Percentiles rank a stretch among this genome's conserved stretches.
Conservation (phyloP, 1,139 yeast genomes). For the Taiozyma sp. region DNA sequence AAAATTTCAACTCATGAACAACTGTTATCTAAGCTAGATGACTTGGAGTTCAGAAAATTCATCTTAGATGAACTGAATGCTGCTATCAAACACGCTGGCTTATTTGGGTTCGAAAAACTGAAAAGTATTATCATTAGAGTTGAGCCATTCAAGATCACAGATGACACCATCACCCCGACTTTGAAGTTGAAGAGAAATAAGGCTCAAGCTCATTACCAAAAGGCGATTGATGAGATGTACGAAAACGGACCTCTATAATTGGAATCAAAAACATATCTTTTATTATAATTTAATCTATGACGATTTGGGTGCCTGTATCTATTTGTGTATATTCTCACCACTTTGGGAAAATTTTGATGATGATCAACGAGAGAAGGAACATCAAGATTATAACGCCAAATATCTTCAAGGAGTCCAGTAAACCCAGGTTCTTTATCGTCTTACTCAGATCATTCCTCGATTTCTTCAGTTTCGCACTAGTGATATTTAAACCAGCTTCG, state of each 20-base stretch:
- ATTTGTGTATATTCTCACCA: conserved; percentile 16
- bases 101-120: conserved; percentile 41
- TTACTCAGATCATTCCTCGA: conserved; percentile 25
- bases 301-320: background rate
- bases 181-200: conserved; percentile 48
- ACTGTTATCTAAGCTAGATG: conserved; percentile 25
- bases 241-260: conserved; percentile 31
- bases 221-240: conserved; percentile 35
- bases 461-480: conserved; percentile 30
- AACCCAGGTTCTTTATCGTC: conserved; percentile 27
- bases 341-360: conserved; percentile 34
- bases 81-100: conserved; percentile 26
- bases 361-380: conserved; percentile 27
- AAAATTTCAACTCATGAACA: conserved; percentile 22
- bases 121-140: conserved; percentile 41
- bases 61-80: conserved; percentile 29
- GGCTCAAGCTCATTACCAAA: conserved; percentile 37
- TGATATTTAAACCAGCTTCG: conserved; percentile 32
- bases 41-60: conserved; percentile 26
- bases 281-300: background rate
- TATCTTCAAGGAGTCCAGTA: conserved; percentile 26
- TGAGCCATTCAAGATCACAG: conserved; percentile 47
- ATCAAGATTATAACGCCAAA: conserved; percentile 20
- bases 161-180: conserved; percentile 50
- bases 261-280: background rate